Base-by-base conservation (phyloP, 306 rosid species). In the Malus orientalis region DNA sequence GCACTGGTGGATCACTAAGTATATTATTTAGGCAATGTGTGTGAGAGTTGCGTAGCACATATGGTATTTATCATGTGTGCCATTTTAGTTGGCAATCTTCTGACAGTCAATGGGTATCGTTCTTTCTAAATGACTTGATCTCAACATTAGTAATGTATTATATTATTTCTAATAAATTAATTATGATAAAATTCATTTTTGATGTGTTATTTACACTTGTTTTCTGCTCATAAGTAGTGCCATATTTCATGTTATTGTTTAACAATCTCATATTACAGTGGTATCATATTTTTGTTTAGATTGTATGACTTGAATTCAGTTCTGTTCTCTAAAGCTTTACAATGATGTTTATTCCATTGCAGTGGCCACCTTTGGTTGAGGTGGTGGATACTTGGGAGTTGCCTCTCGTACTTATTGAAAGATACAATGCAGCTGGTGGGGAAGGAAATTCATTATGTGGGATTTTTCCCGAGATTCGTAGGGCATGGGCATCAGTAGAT, bases 401-500 rank as follows among this genome's bases (percentile, higher is more conserved):
- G 88, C 98, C 98, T 78, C 88, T 88, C 22, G 92, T 90, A 78
- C 96, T 95, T 63, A 86, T 95, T 82, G 97, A 95, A 83, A 90
- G 98, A 74, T 95, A 95, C 76, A 95, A 89, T 82, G 88, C 97
- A 25, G 93, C 97, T 65, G 97, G 97, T 40, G 97, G 98, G 79
- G 98, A 95, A 82, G 98, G 98, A 74, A 95, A 97, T 74, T 94
- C 97, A 19, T 88, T 92, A 80, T 90, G 98, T 82, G 97, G 98
- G 81, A 92, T 95, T 75, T 95, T 95, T 83, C 97, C 97, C 0
- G 97, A 95, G 85, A 92, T 95, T 64, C 89, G 91, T 27, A 84
- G 98, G 81, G 98, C 98, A 3, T 95, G 98, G 98, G 98, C 98
- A 4, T 89, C 97, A 4, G 96, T 95, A 23, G 97, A 95, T 76